phyloP scores from a whole-genome alignment of 495 filamentous ascomycete genomes.

The Chlorociboria aeruginascens region DNA sequence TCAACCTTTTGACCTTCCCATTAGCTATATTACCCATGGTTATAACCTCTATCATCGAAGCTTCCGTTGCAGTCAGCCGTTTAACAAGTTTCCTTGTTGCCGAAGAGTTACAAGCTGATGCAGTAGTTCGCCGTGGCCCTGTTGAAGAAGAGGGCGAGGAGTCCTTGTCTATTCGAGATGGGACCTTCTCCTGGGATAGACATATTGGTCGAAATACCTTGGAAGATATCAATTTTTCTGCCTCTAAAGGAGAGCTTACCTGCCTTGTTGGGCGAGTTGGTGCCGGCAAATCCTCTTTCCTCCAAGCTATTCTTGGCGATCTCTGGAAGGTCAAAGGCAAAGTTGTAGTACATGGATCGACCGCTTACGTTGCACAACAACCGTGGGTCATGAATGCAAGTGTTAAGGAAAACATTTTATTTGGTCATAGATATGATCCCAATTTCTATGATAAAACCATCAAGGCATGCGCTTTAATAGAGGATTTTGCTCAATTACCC shows the following conservation, averaged over 20 bases:
- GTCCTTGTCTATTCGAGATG: conserved; percentile 68
- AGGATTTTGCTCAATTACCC: conserved; percentile 86
- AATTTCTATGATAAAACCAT: conserved; percentile 90
- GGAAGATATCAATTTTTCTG: conserved; percentile 73
- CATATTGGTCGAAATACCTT: conserved; percentile 51
- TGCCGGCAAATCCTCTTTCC: conserved; percentile 83
- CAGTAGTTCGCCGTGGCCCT: conserved; percentile 55
- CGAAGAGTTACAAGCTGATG: conserved; percentile 82
- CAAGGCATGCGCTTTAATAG: conserved; percentile 81
- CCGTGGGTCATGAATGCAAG: conserved; percentile 98
- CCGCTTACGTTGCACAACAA: conserved; percentile 86
- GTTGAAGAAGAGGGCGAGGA: conserved; percentile 67
- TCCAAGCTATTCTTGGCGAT: conserved; percentile 80
- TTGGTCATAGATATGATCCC: conserved; percentile 91
- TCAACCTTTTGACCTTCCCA: conserved; percentile 91
- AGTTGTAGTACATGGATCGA: conserved; percentile 65
- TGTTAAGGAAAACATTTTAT: conserved; percentile 92
- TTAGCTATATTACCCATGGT: conserved; percentile 94
- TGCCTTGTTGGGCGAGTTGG: conserved; percentile 96
- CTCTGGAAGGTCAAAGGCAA: conserved; percentile 82
- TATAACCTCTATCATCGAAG: conserved; percentile 91
- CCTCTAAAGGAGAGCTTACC: conserved; percentile 79
- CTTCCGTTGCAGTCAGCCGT: conserved; percentile 80
- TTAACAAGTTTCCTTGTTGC: conserved; percentile 77
- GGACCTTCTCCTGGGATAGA: conserved; percentile 89